These are phyloP conservation scores for Achaetomium macrosporum DNA, from an alignment of 2,329 filamentous ascomycete genomes.

Conservation along the genomic window DNA sequence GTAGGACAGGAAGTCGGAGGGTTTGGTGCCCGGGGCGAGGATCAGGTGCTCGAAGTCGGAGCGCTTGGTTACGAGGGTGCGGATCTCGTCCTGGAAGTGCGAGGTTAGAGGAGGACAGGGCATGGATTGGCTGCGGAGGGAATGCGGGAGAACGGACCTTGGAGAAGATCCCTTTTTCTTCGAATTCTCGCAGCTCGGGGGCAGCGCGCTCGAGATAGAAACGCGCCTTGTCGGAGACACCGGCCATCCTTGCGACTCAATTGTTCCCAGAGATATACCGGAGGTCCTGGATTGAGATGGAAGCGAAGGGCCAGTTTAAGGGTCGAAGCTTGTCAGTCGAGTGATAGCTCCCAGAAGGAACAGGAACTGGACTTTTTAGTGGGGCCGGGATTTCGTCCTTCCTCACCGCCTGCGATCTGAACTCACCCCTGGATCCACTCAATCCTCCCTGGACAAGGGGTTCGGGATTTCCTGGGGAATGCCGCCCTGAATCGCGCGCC, in stretches of 20 bases:
- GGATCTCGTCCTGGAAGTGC: conserved; percentile 71
- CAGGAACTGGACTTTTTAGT: conserved; percentile 26
- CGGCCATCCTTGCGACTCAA: conserved; percentile 56
- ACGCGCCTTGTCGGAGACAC: conserved; percentile 85
- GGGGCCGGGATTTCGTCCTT: conserved; percentile 12
- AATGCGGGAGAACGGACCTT: conserved; percentile 45
- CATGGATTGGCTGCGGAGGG: not conserved
- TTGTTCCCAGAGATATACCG: too few relatives aligned
- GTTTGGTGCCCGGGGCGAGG: conserved; percentile 70
- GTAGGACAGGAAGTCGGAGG: conserved; percentile 79
- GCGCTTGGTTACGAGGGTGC: conserved; percentile 79
- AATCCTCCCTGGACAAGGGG: not conserved
- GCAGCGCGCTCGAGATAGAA: conserved; percentile 92
- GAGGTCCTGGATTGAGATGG: not conserved
- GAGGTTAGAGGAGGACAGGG: not conserved
- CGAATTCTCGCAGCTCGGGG: conserved; percentile 85
- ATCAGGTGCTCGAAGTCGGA: conserved; percentile 91
- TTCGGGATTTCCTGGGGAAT: not conserved
- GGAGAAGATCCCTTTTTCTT: conserved; percentile 85
- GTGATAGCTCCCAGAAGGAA: not conserved
- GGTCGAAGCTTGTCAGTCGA: too few relatives aligned
- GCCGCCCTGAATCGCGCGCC: not conserved
- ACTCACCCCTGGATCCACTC: not conserved
- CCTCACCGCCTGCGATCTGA: conserved; percentile 5
- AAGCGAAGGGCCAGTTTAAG: too few relatives aligned